Base-by-base conservation (phyloP, 768 basidiomycete genomes). In the Lentinula raphanica region DNA sequence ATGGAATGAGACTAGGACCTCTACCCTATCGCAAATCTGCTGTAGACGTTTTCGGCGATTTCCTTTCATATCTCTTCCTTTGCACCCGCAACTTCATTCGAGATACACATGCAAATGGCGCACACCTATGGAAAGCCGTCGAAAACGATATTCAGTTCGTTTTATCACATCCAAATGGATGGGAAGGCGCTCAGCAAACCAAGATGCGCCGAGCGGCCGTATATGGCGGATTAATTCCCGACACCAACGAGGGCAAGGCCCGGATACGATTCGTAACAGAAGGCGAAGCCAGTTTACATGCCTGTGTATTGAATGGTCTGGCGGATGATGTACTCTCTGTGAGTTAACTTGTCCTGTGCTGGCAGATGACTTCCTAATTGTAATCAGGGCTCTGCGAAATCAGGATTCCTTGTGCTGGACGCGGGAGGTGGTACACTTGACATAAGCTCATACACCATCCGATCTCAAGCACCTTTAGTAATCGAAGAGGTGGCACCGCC, bases 401-500 rank as follows among this genome's bases (percentile, higher is more conserved):
- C 88, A 62, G 89, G 89, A 3, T 91, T 91, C 71, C 74, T 91
- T 23, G 85, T 92, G 23, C 86, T 86, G 12, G 89, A 92, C 69
- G 89, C 89, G 1, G 89, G 89, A 56, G 89, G 89, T 54, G 89
- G 89, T 40, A 92, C 89, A 0, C 78, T 91, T 48, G 89, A 92
- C 67, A 87, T 92, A 63, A 88, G 87, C 61, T 85, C 89, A 4
- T 92, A 92, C 62, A 87, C 84, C 1, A 87, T 91, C 54, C 83
- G 84, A 6, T 85, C 79, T 50, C 84, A 85, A 3, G 69, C 77
- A 25, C 89, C 89, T 0, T 79, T 91, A 15, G 81, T 87, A 15
- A 90, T 92, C 63, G 89, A 92, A 67, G 89, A 92, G 71, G 84
- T 90, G 62, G 89, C 89, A 2, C 89, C 89, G 25, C 87, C 89